Evolutionary conservation across 768 basidiomycete species (phyloP).

Genomic region (Rhodotorula sphaerocarpa): DNA sequence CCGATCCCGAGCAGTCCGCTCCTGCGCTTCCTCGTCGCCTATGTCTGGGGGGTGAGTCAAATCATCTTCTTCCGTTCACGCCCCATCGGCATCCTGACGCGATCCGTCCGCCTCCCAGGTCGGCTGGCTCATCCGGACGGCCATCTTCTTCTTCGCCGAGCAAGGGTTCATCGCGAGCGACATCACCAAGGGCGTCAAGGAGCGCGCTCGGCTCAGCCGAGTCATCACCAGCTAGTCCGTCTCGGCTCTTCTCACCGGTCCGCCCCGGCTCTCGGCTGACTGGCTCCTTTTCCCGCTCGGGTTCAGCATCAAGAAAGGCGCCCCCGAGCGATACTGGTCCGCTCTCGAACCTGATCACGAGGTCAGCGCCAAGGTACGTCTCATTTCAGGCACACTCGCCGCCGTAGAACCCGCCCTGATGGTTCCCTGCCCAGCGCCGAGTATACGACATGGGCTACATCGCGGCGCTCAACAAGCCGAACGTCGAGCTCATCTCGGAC

Average conservation of each 20-base stretch:
- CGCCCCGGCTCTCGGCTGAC: conserved; percentile 1
- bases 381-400: no score
- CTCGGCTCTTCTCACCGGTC: background rate
- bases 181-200: background rate
- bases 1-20: background rate
- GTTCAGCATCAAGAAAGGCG: conserved; percentile 17
- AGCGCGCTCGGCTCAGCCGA: background rate
- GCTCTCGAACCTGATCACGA: conserved; percentile 36
- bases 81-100: background rate
- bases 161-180: background rate
- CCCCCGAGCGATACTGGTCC: conserved; percentile 38
- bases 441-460: conserved; percentile 34
- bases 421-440: conserved; percentile 19
- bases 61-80: background rate
- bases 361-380: conserved; percentile 34
- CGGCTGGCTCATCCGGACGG: no score
- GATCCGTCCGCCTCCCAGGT: background rate
- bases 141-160: no score
- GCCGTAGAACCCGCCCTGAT: background rate
- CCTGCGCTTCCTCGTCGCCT: background rate
- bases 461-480: conserved; percentile 25
- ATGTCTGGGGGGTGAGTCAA: conserved; percentile 1
- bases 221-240: conserved; percentile 9
- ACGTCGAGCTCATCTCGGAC: conserved; percentile 27
- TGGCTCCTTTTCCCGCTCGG: background rate